phyloP scores from a whole-genome alignment of 1,284 basidiomycete species.

The Fomitopsis schrenkii region DNA sequence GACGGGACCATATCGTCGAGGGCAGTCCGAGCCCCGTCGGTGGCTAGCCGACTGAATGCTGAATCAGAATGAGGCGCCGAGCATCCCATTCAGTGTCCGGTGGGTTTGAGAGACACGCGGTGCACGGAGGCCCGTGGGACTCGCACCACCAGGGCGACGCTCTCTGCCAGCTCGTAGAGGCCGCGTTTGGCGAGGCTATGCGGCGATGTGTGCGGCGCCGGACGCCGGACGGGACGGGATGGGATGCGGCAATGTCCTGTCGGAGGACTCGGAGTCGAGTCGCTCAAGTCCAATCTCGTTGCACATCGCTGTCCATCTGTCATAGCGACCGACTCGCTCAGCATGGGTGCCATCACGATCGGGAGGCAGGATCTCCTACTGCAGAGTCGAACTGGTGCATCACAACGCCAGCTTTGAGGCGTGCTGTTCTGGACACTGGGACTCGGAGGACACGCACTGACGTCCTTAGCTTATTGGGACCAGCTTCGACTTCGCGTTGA shows the following conservation, averaged over 20 bases:
- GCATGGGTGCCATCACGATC: background rate
- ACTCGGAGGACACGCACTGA: background rate
- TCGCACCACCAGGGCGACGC: background rate
- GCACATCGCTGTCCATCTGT: background rate
- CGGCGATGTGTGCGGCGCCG: background rate
- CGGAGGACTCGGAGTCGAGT: background rate
- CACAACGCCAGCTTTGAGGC: background rate
- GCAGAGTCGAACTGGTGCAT: background rate
- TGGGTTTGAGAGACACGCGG: background rate
- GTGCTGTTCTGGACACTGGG: background rate
- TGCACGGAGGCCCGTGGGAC: background rate
- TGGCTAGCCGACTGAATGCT: background rate
- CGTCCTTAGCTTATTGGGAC: background rate
- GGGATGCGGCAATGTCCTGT: background rate
- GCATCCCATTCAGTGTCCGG: background rate
- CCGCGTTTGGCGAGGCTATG: background rate
- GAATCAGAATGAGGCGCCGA: background rate
- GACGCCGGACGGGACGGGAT: background rate
- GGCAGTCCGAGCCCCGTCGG: background rate
- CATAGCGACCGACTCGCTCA: background rate
- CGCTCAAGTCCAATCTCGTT: background rate
- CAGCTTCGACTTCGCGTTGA: background rate
- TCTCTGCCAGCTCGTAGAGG: background rate
- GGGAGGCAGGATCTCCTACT: background rate
- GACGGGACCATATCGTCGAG: background rate